phyloP scores from a whole-genome alignment of 768 basidiomycete genomes.

The Suillus occidentalis region DNA sequence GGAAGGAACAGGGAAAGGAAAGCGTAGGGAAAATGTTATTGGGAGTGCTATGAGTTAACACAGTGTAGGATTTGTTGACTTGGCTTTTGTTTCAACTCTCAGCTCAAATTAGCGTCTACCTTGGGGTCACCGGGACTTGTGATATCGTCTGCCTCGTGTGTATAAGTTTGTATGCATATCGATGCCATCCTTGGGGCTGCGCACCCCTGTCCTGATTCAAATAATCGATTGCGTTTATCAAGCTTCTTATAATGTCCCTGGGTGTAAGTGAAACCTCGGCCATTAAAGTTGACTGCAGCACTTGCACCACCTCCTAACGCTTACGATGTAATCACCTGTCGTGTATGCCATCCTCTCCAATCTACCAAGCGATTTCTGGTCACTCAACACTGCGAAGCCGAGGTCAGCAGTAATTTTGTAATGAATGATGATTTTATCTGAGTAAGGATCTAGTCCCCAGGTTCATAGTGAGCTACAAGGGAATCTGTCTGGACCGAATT shows the following conservation, averaged over 20 bases:
- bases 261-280: background rate
- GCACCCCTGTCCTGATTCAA: background rate
- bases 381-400: conserved; percentile 39
- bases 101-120: background rate
- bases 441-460: conserved; percentile 11
- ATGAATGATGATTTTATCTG: background rate
- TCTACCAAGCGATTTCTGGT: conserved; percentile 30
- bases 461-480: conserved; percentile 34
- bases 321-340: conserved; percentile 27
- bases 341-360: conserved; percentile 39
- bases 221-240: background rate
- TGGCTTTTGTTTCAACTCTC: background rate
- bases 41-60: conserved; percentile 18
- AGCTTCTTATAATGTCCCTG: background rate
- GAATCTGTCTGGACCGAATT: conserved; percentile 48
- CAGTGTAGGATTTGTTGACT: background rate
- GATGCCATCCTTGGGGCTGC: background rate
- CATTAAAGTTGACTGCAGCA: background rate
- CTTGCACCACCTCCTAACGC: background rate
- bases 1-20: conserved; percentile 13
- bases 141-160: background rate
- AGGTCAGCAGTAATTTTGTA: conserved; percentile 26
- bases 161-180: background rate
- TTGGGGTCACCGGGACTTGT: background rate
- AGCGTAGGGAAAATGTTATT: conserved; percentile 15